phyloP scores from a whole-genome alignment of 352 stramenopile genomes.

The Phytophthora sansomeana region DNA sequence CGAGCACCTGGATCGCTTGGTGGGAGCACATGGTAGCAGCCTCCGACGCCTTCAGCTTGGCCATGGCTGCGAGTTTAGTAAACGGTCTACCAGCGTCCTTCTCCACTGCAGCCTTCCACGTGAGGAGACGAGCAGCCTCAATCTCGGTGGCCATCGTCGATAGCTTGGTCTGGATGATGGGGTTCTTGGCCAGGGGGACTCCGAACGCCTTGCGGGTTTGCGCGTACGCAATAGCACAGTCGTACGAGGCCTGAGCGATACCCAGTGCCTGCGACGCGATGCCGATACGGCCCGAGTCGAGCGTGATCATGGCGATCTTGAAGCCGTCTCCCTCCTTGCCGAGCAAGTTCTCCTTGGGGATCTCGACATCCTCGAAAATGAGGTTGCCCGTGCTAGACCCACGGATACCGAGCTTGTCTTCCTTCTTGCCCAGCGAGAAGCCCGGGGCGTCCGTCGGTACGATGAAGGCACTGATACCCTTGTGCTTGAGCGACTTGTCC shows the following conservation, averaged over 20 bases:
- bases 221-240: constrained; percentile 96
- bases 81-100: constrained; percentile 93
- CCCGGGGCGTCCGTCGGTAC: constrained; percentile 92
- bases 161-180: constrained; percentile 93
- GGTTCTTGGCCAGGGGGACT: constrained; percentile 91
- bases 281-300: constrained; percentile 96
- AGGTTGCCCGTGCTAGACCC: constrained; percentile 97
- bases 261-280: constrained; percentile 96
- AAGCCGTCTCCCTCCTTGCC: constrained; percentile 90
- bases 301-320: constrained; percentile 93
- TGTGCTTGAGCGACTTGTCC: constrained; percentile 96
- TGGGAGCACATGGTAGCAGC: constrained; percentile 96
- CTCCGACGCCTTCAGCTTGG: constrained; percentile 96
- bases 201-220: constrained; percentile 96
- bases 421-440: constrained; percentile 97
- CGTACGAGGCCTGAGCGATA: constrained; percentile 96
- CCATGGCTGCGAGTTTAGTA: constrained; percentile 96
- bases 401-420: constrained; percentile 98
- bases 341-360: constrained; percentile 91
- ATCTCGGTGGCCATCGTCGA: constrained; percentile 93
- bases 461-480: constrained; percentile 97
- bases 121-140: constrained; percentile 93
- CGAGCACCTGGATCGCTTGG: constrained; percentile 97
- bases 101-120: constrained; percentile 93
- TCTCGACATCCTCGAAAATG: constrained; percentile 95